A percentile compares a stretch with the other conserved stretches of the same genome.
Evolutionary conservation across 371 early-diverging fungal genomes (phyloP).

Genomic region (Catenaria anguillulae): DNA sequence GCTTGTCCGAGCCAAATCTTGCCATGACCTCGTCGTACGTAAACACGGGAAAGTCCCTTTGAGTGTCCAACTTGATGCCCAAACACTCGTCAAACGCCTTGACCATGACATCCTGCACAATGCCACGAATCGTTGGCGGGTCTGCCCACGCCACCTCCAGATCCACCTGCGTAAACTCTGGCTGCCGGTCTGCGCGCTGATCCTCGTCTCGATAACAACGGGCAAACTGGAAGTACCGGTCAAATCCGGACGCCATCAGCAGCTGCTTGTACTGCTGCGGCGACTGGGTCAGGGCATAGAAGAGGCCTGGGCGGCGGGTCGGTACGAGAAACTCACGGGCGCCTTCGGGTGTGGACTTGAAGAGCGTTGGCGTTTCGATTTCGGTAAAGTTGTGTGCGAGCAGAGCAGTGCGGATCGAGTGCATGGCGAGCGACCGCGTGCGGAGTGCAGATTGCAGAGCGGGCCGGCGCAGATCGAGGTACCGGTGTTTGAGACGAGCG

Average conservation of each 20-base stretch:
- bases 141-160: constrained; percentile 74
- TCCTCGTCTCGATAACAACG: constrained; percentile 89
- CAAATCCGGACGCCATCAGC: constrained; percentile 77
- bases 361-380: constrained; percentile 80
- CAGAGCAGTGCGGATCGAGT: constrained; percentile 47
- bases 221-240: constrained; percentile 84
- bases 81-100: constrained; percentile 17
- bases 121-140: constrained; percentile 9
- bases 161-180: constrained; percentile 89
- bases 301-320: constrained; percentile 54
- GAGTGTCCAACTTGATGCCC: no score
- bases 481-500: constrained; percentile 55
- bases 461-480: constrained; percentile 64
- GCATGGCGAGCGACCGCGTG: constrained; percentile 43
- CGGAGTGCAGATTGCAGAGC: constrained; percentile 60
- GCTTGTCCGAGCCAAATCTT: constrained; percentile 79
- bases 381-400: constrained; percentile 55
- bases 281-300: constrained; percentile 80
- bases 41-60: constrained; percentile 44
- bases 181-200: constrained; percentile 75
- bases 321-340: constrained; percentile 87
- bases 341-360: constrained; percentile 89
- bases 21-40: constrained; percentile 66
- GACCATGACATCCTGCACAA: constrained; percentile 15
- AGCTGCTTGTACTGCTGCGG: constrained; percentile 89